Evolutionary conservation across 2,329 filamentous ascomycete species (phyloP), one percentile per base, ranked within the genome.

Genomic region (Apiospora arundinis): DNA sequence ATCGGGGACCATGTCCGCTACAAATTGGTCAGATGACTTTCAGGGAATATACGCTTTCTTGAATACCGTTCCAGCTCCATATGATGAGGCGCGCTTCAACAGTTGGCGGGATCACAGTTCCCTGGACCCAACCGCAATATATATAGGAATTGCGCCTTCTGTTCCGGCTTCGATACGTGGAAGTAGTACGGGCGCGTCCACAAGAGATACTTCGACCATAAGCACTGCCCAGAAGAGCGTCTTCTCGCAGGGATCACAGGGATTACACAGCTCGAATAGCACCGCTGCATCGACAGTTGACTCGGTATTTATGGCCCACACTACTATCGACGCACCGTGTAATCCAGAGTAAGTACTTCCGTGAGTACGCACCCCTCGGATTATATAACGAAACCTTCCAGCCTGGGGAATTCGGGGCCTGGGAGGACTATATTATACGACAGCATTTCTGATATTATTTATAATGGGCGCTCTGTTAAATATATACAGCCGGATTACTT

Each of bases 401-500:
- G 7, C 73, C 81, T 2, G 76, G 83, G 12, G 78, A 87, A 0
- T 75, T 77, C 28, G 74, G 80, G 0, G 69, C 18, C 2, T 90
- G 88, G 88, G 82, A 87, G 18, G 70, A 79, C 0, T 88, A 91
- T 72, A 82, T 84, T 37, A 69, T 77, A 1, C 37, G 72, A 0
- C 75, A 79, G 0, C 86, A 89, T 73, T 74, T 84, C 11, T 1
- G 46, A 0, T 45, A 77, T 4, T 70, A 23, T 0, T 82, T 84
- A 77, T 3, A 80, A 78, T 0, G 70, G 74, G 6, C 74, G 70
- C 8, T 74, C 68, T 0, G 70, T 65, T 0, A 37, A 73, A 0
- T 23, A 81, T 80, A 98, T 98, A 81, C 90, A 96, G 56, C 92
- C 95, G 4, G 95, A 99, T 74, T 95, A 95, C 12, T 94, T 98